Base-by-base conservation (phyloP, 2,329 filamentous ascomycete species). In the Calcarisporium arbuscula region DNA sequence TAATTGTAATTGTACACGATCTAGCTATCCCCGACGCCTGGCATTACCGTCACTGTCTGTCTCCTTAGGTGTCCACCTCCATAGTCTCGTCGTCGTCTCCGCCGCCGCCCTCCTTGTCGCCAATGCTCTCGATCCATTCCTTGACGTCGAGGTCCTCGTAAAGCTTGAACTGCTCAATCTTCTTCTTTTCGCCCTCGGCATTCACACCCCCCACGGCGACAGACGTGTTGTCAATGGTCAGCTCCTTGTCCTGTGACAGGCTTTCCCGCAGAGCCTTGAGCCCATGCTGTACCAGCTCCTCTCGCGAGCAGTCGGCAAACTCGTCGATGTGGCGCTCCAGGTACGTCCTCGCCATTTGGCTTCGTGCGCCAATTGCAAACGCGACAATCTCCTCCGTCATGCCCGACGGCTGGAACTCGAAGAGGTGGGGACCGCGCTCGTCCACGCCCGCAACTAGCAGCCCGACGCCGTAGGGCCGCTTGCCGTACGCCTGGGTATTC, bases 301-400 rank as follows among this genome's bases (percentile, higher is more conserved):
- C 90, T 51, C 85, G 73, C 44, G 72, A 77, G 56, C 80, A 81
- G 46, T 74, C 73, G 52, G 77, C 74, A 60, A 98, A 96, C 48
- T 79, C 68, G 44, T 94, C 89, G 42, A 95, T 65, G 64, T 95
- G 85, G 55, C 87, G 77, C 74, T 98, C 92, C 36, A 98, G 71
- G 64, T 98, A 98, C 44, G 92, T 98, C 55, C 92, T 74, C 17
- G 92, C 92, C 87, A 96, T 96, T 70, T 98, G 92, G 61, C 84
- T 92, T 51, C 92, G 76, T 30, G 92, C 92, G 34, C 92, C 92
- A 59, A 98, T 98, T 39, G 89, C 90, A 57, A 90, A 95, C 17
- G 92, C 92, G 32, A 85, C 61, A 87, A 96, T 96, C 74, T 98
- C 92, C 58, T 95, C 85, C 51, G 88, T 95, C 74, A 96, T 83